Evolutionary conservation across 2,329 filamentous ascomycete genomes (phyloP).

Genomic region (Neoascochyta sp.): DNA sequence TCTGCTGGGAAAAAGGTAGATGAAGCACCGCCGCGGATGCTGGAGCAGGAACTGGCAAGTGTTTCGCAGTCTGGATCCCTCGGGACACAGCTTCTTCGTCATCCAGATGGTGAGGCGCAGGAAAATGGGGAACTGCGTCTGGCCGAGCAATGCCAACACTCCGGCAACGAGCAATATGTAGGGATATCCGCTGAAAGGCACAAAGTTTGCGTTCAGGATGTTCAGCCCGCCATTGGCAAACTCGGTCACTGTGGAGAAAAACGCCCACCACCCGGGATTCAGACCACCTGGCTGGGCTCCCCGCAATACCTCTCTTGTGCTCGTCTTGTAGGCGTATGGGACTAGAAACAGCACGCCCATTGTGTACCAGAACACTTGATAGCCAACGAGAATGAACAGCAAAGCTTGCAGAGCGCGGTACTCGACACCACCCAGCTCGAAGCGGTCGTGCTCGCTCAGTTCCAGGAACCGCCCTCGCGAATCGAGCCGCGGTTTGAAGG

Average conservation of each 20-base stretch:
- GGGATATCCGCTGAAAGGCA: slow-evolving; percentile 52
- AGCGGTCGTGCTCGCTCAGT: slow-evolving; percentile 42
- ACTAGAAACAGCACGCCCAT: slow-evolving; percentile 50
- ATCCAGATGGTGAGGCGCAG: slow-evolving; percentile 58
- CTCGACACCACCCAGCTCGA: slow-evolving; percentile 51
- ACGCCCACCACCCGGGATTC: slow-evolving; percentile 32
- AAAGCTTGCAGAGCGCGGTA: slow-evolving; percentile 51
- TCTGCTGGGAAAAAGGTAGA: slow-evolving; percentile 60
- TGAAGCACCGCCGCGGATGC: slow-evolving; percentile 61
- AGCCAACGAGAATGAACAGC: slow-evolving; percentile 45
- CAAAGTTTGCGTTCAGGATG: slow-evolving; percentile 57
- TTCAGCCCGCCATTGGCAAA: slow-evolving; percentile 54
- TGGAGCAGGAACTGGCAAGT: slow-evolving; percentile 58
- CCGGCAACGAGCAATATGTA: slow-evolving; percentile 49
- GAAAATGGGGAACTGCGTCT: slow-evolving; percentile 57
- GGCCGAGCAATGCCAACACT: slow-evolving; percentile 51
- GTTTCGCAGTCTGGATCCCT: slow-evolving; percentile 39
- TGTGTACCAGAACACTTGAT: slow-evolving; percentile 30
- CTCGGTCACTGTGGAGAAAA: slow-evolving; percentile 50
- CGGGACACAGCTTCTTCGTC: slow-evolving; percentile 48
- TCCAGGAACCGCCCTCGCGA: slow-evolving; percentile 29
- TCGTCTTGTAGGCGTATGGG: slow-evolving; percentile 42
- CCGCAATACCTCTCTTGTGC: slow-evolving; percentile 41
- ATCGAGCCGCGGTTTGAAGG: slow-evolving; percentile 31
- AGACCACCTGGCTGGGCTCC: slow-evolving; percentile 36